phyloP scores from a whole-genome alignment of 768 basidiomycete species.

The Russula brevipes region DNA sequence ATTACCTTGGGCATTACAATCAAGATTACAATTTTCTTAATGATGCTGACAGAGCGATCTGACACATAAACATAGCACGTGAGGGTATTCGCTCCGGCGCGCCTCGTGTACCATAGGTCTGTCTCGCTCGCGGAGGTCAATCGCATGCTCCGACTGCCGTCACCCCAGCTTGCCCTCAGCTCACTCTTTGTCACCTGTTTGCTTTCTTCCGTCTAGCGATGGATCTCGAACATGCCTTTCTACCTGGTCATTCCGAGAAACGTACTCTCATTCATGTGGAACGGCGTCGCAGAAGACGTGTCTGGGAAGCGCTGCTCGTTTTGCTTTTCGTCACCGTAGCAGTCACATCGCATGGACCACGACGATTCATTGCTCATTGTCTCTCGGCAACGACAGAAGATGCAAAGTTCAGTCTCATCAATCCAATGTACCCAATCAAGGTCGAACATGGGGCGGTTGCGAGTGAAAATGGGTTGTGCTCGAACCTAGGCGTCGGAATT shows the following conservation, averaged over 20 bases:
- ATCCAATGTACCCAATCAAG: conserved; percentile 52
- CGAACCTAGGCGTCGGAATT: conserved; percentile 72
- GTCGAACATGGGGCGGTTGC: conserved; percentile 84
- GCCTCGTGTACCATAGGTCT: too few relatives aligned
- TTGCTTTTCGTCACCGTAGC: background rate
- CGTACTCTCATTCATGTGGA: background rate
- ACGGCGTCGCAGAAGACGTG: background rate
- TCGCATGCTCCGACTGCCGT: too few relatives aligned
- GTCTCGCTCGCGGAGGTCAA: too few relatives aligned
- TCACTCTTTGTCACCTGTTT: too few relatives aligned
- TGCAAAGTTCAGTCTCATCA: conserved; percentile 30
- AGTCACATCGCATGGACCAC: background rate
- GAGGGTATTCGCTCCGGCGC: too few relatives aligned
- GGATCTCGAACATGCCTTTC: background rate
- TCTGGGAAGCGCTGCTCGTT: background rate
- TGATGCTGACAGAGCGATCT: too few relatives aligned
- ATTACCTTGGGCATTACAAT: too few relatives aligned
- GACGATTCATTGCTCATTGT: background rate
- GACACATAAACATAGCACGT: too few relatives aligned
- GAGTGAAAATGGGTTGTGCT: conserved; percentile 81
- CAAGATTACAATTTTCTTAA: too few relatives aligned
- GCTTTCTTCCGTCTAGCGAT: background rate
- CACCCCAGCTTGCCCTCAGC: too few relatives aligned
- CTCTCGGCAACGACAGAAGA: conserved; percentile 7
- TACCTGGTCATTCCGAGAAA: background rate